phyloP scores from a whole-genome alignment of 2,329 filamentous ascomycete species.

The Acarospora socialis region DNA sequence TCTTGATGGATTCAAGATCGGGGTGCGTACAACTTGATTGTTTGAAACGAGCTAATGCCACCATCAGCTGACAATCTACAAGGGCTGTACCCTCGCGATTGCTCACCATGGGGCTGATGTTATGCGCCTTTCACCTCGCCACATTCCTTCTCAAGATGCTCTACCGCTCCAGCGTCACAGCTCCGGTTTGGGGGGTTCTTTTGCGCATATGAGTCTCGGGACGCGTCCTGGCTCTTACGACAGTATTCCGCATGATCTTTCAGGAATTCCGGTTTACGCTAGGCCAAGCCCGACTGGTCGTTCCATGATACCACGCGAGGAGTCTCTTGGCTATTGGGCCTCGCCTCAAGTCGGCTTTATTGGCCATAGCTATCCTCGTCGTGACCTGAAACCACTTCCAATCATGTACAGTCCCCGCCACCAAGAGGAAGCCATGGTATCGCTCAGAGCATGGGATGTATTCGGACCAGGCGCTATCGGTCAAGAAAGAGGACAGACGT shows the following conservation, averaged over 20 bases:
- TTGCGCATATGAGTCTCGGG: too few species aligned
- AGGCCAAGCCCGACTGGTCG: background rate
- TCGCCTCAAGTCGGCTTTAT: background rate
- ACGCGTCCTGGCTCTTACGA: too few species aligned
- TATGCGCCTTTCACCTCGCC: too few species aligned
- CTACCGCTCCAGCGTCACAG: too few species aligned
- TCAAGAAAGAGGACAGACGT: constrained; percentile 12
- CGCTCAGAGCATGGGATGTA: constrained; percentile 2
- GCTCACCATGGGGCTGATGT: constrained; percentile 5
- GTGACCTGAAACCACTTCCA: background rate
- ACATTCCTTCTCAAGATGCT: too few species aligned
- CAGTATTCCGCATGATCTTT: too few species aligned
- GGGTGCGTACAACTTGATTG: constrained; percentile 17
- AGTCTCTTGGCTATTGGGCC: background rate
- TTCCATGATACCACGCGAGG: background rate
- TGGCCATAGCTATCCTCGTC: background rate
- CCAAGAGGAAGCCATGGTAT: constrained; percentile 1
- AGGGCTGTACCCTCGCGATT: constrained; percentile 11
- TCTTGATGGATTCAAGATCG: constrained; percentile 23
- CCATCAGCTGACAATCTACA: too few species aligned
- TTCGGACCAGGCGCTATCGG: constrained; percentile 14
- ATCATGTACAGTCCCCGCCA: too few species aligned
- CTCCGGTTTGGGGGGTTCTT: too few species aligned
- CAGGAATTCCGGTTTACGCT: too few species aligned
- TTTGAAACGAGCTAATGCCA: background rate